Evolutionary conservation across 2,329 filamentous ascomycete species (phyloP), one percentile per base, ranked within the genome.

Genomic region (Sporothrix curviconia): DNA sequence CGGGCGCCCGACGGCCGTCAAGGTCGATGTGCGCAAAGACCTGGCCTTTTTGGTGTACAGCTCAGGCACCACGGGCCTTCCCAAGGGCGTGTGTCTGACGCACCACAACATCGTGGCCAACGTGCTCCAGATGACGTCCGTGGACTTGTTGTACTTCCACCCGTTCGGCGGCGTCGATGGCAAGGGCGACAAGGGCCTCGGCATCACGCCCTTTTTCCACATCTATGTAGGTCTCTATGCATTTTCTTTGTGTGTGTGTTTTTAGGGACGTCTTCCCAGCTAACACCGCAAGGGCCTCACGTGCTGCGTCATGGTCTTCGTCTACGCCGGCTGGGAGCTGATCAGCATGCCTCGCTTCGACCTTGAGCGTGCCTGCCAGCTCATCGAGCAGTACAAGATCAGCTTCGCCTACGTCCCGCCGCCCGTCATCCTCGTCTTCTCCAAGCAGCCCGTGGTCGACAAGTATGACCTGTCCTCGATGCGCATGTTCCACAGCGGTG

Each of bases 71-170:
- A 96, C 92, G 0, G 92, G 92, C 2, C 75, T 91, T 52, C 92
- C 92, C 0, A 97, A 97, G 71, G 92, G 92, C 15, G 92, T 96
- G 14, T 88, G 90, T 81, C 77, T 96, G 32, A 87, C 84, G 7
- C 92, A 97, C 71, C 71, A 74, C 62, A 96, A 96, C 69, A 85
- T 96, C 59, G 81, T 95, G 11, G 75, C 89, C 59, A 95, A 96
- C 69, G 68, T 84, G 7, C 64, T 81, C 30, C 85, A 89, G 71
- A 67, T 78, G 28, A 69, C 70, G 1, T 66, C 71, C 25, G 73
- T 78, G 4, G 86, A 90, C 58, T 75, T 72, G 1, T 74, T 73
- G 0, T 76, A 83, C 43, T 69, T 89, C 56, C 75, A 72, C 19
- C 81, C 82, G 69, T 74, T 80, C 39, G 83, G 84, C 4, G 79